These are phyloP conservation scores for Gloeophyllum trabeum DNA, from an alignment of 768 basidiomycete genomes.

Conservation along the genomic window DNA sequence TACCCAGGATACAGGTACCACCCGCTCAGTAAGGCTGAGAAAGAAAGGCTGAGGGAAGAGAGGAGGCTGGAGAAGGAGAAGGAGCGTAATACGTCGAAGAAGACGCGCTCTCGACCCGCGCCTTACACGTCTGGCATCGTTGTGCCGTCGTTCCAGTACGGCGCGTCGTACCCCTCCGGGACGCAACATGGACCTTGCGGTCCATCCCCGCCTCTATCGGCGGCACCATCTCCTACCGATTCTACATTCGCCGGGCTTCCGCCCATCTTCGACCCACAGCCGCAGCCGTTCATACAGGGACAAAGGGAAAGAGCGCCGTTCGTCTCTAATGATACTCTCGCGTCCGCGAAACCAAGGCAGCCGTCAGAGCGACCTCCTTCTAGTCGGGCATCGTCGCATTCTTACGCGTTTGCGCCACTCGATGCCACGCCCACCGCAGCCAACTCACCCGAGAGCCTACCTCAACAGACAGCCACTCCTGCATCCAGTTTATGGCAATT, in stretches of 20 bases:
- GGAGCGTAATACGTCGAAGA: background rate
- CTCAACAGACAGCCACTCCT: too few relatives aligned
- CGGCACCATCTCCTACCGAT: background rate
- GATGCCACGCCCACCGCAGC: background rate
- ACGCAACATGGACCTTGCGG: background rate
- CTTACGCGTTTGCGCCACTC: background rate
- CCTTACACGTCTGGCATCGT: background rate
- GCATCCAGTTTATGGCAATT: background rate
- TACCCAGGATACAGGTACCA: conserved; percentile 17
- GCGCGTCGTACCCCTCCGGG: background rate
- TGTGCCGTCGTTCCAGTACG: background rate
- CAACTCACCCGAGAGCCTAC: background rate
- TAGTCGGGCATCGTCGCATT: background rate
- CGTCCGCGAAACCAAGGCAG: too few relatives aligned
- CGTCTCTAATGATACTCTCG: background rate
- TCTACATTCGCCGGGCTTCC: background rate
- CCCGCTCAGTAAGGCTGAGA: conserved; percentile 13
- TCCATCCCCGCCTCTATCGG: background rate
- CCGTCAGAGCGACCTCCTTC: background rate
- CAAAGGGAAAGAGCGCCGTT: background rate
- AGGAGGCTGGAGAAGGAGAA: conserved; percentile 6
- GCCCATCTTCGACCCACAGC: background rate
- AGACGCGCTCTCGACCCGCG: background rate
- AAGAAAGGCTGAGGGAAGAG: conserved; percentile 3
- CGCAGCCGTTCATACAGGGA: background rate